Base-by-base conservation (phyloP, 495 filamentous ascomycete genomes). In the Daldinia concentrica region DNA sequence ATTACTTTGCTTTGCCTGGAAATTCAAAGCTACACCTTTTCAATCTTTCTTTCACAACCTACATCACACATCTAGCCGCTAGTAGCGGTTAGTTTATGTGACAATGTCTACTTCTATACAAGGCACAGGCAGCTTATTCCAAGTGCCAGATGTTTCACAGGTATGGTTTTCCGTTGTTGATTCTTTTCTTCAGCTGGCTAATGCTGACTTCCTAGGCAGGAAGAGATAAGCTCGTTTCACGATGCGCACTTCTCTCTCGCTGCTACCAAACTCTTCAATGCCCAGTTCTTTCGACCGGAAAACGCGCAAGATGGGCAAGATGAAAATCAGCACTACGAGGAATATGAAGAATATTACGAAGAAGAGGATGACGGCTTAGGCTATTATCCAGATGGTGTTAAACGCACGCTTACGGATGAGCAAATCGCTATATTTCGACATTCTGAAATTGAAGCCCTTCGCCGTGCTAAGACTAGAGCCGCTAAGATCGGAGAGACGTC, bases 391-490 rank as follows among this genome's bases (percentile, higher is more conserved):
- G 94, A 98, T 71, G 95, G 96, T 14, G 88, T 89, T 60, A 97
- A 97, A 77, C 90, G 96, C 6, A 97, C 94, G 6, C 82, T 99
- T 57, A 98, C 96, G 2, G 92, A 97, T 77, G 92, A 92, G 62
- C 91, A 99, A 80, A 92, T 98, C 50, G 88, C 85, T 17, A 95
- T 97, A 41, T 97, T 98, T 76, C 84, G 95, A 64, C 91, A 95
- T 76, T 95, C 90, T 14, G 95, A 99, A 80, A 86, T 98, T 48
- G 89, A 97, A 74, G 74, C 84, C 7, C 80, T 97, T 17, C 79
- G 93, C 3, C 86, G 90, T 9, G 83, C 61, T 32, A 64, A 76
- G 50, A 70, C 76, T 45, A 80, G 76, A 56, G 51, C 61, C 45
- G 60, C 24, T 34, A 74, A 79, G 58, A 36, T 48, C 12, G 61